phyloP scores from a whole-genome alignment of 2,329 filamentous ascomycete species.

The Xylaria sp. region DNA sequence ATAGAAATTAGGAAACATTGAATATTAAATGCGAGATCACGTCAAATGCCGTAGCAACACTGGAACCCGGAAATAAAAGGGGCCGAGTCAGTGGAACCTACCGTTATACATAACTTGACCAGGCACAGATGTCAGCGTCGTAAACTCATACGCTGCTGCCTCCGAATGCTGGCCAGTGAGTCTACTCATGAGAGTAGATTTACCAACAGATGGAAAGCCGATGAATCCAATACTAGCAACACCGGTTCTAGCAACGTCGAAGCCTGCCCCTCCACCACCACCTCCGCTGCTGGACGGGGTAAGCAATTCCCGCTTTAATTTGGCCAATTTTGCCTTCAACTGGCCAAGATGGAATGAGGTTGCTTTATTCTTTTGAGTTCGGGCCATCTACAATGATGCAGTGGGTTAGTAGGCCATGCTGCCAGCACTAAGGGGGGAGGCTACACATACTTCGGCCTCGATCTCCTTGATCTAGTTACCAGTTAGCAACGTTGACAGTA shows the following conservation, averaged over 20 bases:
- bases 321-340: conserved; percentile 96
- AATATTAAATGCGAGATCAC: not conserved
- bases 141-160: conserved; percentile 97
- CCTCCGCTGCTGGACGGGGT: conserved; percentile 81
- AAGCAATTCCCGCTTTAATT: conserved; percentile 94
- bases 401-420: conserved; percentile 26
- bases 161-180: conserved; percentile 97
- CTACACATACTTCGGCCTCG: conserved; percentile 79
- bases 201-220: conserved; percentile 96
- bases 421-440: conserved; percentile 2
- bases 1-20: conserved; percentile 24
- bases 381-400: conserved; percentile 72
- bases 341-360: conserved; percentile 94
- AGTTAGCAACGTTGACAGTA: conserved; percentile 41
- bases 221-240: conserved; percentile 98
- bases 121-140: conserved; percentile 94
- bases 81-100: conserved; percentile 38
- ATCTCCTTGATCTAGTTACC: conserved; percentile 85
- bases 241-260: conserved; percentile 97
- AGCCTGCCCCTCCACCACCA: conserved; percentile 84
- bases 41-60: not conserved
- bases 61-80: not conserved
- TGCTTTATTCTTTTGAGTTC: conserved; percentile 96
- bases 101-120: conserved; percentile 95
- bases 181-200: conserved; percentile 95